Base-by-base conservation (phyloP, 352 stramenopile species). In the Phytophthora ramorum region DNA sequence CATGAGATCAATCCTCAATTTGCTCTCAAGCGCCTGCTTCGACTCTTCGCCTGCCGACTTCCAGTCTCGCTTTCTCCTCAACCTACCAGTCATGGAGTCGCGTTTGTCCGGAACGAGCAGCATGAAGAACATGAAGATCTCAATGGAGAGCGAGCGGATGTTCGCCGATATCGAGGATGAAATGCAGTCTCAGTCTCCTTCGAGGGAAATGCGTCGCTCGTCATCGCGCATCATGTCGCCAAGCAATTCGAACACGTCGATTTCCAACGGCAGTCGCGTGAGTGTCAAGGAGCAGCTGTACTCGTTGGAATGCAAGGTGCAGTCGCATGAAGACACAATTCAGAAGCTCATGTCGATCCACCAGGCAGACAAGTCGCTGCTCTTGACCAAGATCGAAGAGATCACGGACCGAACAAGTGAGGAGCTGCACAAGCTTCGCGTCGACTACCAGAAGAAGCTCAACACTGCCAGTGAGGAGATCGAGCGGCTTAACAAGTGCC, bases 71-170 rank as follows among this genome's bases (percentile, higher is more conserved):
- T 28, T 40, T 22, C 43, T 60, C 40, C 9, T 26, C 22, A 9
- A 34, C 22, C 48, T 44, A 26, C 4, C n/a, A 71, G 22, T 35
- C 3, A 91, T 92, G 84, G 81, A 91, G 49, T 85, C 78, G 45
- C 81, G 83, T 55, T 65, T 90, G 64, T 89, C 79, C 35, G 69
- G 68, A 49, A 75, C 65, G 6, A 76, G 70, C 65, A 88, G 77
- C 71, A 89, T 90, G 73, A 92, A 92, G 74, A 83, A 75, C 76
- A 89, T 92, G 79, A 92, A 90, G 74, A 87, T 92, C 69, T 87
- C 73, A 55, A 92, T 92, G 81, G 83, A 90, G 20, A 90, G 80
- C 53, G 83, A 92, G 63, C 77, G 83, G 58, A 90, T 92, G 83
- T 92, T 92, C 58, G 85, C 72, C 38, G 81, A 92, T 61, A 81